These are phyloP conservation scores for Sphaerosporella brunnea DNA, from an alignment of 495 filamentous ascomycete genomes.

Conservation along the genomic window DNA sequence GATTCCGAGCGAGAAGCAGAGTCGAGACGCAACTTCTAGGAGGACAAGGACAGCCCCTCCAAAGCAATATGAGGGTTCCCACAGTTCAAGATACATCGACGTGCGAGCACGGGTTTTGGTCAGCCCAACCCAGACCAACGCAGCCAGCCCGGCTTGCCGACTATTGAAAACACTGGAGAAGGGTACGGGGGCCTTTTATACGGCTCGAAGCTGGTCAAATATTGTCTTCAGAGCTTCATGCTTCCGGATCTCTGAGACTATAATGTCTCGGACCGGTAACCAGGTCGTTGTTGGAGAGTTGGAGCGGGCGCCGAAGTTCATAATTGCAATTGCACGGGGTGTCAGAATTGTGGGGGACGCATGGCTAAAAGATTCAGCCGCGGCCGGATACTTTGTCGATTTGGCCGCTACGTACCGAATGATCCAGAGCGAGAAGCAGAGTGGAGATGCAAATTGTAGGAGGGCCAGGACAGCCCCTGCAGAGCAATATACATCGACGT, in stretches of 20 bases:
- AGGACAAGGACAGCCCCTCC: slow-evolving; percentile 14
- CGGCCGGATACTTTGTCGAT: slow-evolving; percentile 15
- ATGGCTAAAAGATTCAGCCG: slow-evolving; percentile 20
- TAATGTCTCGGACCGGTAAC: slow-evolving; percentile 12
- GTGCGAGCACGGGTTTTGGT: not conserved
- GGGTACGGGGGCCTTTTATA: too few species aligned
- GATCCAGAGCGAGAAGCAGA: slow-evolving; percentile 18
- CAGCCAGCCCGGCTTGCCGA: slow-evolving; percentile 16
- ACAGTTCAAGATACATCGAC: too few species aligned
- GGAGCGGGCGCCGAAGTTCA: slow-evolving; percentile 21
- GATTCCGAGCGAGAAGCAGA: slow-evolving; percentile 18
- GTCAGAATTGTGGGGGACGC: slow-evolving; percentile 22
- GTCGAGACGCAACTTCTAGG: slow-evolving; percentile 15
- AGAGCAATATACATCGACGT: too few species aligned
- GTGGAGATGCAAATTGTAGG: slow-evolving; percentile 15
- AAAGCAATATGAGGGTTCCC: too few species aligned
- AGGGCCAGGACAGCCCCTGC: slow-evolving; percentile 14
- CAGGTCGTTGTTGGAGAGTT: slow-evolving; percentile 23
- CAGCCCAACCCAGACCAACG: slow-evolving; percentile 14
- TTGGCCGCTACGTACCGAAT: slow-evolving; percentile 16
- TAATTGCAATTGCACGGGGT: slow-evolving; percentile 14
- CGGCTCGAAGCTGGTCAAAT: too few species aligned
- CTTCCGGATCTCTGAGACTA: slow-evolving; percentile 16
- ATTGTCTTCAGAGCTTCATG: too few species aligned
- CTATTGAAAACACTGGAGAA: too few species aligned